Evolutionary conservation across 768 basidiomycete genomes (phyloP).

Genomic region (Paxillus involutus): DNA sequence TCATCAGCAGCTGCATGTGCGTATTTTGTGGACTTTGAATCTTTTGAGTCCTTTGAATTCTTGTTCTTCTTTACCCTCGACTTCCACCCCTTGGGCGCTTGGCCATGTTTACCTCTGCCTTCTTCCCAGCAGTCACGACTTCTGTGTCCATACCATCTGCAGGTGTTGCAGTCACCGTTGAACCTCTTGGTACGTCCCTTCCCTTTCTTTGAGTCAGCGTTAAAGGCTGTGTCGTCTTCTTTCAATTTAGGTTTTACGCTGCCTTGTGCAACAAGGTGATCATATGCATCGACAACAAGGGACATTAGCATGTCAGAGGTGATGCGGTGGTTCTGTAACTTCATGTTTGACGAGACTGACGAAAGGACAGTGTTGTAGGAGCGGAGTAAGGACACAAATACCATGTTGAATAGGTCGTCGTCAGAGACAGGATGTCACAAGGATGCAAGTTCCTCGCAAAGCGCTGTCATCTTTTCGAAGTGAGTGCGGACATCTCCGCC

Average conservation of each 20-base stretch:
- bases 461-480: slow-evolving; percentile 26
- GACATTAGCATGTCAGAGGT: background rate
- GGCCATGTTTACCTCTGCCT: background rate
- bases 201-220: background rate
- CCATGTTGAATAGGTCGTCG: slow-evolving; percentile 1
- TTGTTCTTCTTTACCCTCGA: background rate
- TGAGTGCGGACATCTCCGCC: slow-evolving; percentile 16
- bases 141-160: slow-evolving; percentile 2
- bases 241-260: background rate
- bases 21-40: background rate
- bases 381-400: background rate
- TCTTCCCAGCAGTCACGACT: slow-evolving; percentile 10
- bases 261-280: background rate
- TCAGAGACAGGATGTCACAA: slow-evolving; percentile 22
- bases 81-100: slow-evolving; percentile 1
- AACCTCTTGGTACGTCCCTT: background rate
- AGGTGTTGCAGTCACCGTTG: background rate
- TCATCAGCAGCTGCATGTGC: background rate
- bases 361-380: background rate
- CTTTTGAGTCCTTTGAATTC: background rate
- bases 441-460: slow-evolving; percentile 33
- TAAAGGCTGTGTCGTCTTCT: background rate
- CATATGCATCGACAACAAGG: too few relatives aligned
- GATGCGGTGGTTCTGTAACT: background rate
- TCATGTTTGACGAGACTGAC: background rate